Conservation (phyloP, 495 filamentous ascomycete species). For the Penicillium odoratum region DNA sequence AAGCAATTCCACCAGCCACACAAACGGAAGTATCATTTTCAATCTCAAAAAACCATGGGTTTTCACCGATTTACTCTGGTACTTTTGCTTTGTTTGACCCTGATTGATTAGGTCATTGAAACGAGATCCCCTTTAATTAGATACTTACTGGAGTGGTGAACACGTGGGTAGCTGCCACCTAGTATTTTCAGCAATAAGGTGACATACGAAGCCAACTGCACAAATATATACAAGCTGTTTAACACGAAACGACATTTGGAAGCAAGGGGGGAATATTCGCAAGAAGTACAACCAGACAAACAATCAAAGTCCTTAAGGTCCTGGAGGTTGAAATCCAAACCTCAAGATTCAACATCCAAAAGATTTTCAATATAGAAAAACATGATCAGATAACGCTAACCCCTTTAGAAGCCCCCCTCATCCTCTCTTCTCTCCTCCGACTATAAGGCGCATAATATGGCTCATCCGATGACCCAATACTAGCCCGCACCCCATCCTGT, state of each 20-base stretch:
- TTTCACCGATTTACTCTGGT: no score
- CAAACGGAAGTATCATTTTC: not conserved
- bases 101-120: no score
- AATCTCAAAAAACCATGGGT: not conserved
- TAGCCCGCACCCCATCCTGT: conserved; percentile 43
- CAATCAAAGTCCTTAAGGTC: not conserved
- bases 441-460: conserved; percentile 49
- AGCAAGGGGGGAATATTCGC: conserved; percentile 9
- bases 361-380: not conserved
- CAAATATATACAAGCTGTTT: not conserved
- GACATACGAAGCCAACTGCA: not conserved
- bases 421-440: conserved; percentile 43
- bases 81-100: no score
- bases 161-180: no score
- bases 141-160: no score
- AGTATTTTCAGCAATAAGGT: not conserved
- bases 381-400: conserved; percentile 33
- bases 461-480: conserved; percentile 46
- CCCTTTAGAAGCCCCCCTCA: conserved; percentile 40
- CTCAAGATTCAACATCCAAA: not conserved
- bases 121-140: no score
- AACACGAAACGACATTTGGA: not conserved
- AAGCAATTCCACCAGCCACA: not conserved
- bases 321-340: conserved; percentile 3
- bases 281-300: conserved; percentile 1